phyloP scores from a whole-genome alignment of 805 yeast species.

The Candida khao-thaluensis region DNA sequence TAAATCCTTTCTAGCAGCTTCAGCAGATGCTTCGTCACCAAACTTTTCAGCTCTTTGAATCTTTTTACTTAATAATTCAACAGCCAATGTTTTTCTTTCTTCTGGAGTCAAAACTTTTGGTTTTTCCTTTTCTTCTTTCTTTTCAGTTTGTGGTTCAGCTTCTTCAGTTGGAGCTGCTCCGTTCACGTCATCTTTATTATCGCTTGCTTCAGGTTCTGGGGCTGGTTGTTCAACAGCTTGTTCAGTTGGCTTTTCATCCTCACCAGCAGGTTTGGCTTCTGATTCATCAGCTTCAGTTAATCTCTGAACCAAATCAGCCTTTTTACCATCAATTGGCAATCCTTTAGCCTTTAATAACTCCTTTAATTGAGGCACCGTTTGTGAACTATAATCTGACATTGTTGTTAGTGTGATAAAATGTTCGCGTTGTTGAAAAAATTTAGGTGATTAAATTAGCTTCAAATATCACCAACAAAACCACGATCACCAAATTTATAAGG shows the following conservation, averaged over 20 bases:
- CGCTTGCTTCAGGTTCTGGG: constrained; percentile 16
- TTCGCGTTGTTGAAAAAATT: constrained; percentile 5
- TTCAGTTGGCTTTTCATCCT: neutral
- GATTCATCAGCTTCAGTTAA: constrained; percentile 54
- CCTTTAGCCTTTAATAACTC: constrained; percentile 68
- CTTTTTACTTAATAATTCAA: constrained; percentile 65
- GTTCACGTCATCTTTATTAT: neutral
- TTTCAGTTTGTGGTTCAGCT: constrained; percentile 14
- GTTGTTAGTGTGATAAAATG: neutral
- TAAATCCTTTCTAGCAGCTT: constrained; percentile 58
- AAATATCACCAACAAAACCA: constrained; percentile 20
- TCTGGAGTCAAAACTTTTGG: constrained; percentile 55
- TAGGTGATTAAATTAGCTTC: constrained; percentile 14
- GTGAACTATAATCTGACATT: constrained; percentile 58
- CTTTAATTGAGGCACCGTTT: constrained; percentile 82
- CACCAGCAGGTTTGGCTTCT: constrained; percentile 19
- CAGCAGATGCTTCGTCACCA: constrained; percentile 60
- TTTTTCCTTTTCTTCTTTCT: constrained; percentile 29
- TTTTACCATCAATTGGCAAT: constrained; percentile 72
- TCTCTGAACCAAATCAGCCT: constrained; percentile 71
- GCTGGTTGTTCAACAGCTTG: constrained; percentile 19
- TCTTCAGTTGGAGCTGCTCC: constrained; percentile 10
- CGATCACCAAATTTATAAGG: constrained; percentile 18
- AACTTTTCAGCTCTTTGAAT: constrained; percentile 75
- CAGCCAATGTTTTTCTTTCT: constrained; percentile 65